Conservation (phyloP, 108 stramenopile species). For the Fragilariopsis cylindrus region DNA sequence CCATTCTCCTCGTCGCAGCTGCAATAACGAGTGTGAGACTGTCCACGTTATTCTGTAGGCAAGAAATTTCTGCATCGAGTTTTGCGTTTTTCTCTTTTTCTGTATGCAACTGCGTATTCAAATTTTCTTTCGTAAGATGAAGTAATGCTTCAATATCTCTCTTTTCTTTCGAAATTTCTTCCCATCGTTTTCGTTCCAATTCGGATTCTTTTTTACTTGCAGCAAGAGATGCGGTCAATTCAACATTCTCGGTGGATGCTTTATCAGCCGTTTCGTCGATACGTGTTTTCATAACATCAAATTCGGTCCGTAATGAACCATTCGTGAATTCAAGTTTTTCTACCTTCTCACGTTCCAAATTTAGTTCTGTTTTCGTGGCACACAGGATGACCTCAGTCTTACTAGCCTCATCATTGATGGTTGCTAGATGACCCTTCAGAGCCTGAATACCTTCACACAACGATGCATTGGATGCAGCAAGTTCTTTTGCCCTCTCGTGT, state of each 20-base stretch:
- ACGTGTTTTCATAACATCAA: not conserved
- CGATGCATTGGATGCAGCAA: conserved; percentile 3
- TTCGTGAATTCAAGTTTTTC: not conserved
- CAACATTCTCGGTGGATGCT: not conserved
- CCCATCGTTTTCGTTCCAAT: not conserved
- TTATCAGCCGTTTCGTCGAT: not conserved
- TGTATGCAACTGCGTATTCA: not conserved
- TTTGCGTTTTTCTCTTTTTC: not conserved
- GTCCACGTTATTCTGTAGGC: not conserved
- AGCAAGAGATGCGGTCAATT: conserved; percentile 8
- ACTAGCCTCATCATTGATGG: conserved; percentile 4
- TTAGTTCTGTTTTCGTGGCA: not conserved
- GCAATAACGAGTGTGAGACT: not conserved
- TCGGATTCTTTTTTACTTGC: conserved; percentile 3
- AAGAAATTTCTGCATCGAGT: not conserved
- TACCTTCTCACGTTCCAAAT: conserved; percentile 3
- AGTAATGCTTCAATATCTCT: not conserved
- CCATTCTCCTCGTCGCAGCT: conserved; percentile 1
- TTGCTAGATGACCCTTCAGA: conserved; percentile 12
- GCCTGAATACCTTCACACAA: conserved; percentile 10
- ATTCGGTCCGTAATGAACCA: not conserved
- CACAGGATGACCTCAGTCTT: not conserved
- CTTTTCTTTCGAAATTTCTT: conserved; percentile 1
- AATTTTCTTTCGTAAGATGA: conserved; percentile 7
- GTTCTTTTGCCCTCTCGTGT: conserved; percentile 8